Conservation (phyloP, 73 alveolate species). For the Paramecium biaurelia region DNA sequence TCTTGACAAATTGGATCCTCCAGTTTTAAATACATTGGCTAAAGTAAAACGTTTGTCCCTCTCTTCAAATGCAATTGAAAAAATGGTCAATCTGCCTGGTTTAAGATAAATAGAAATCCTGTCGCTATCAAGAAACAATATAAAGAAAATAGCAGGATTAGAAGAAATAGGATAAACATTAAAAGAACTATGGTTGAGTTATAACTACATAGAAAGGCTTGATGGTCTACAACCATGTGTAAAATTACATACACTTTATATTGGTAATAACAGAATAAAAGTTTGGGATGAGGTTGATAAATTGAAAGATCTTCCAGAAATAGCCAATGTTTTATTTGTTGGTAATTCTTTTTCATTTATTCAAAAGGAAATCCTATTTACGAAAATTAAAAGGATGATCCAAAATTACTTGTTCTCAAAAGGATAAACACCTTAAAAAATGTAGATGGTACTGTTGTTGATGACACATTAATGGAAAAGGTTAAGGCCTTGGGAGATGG, state of each 20-base stretch:
- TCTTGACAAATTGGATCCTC: conserved; percentile 92
- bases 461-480: conserved; percentile 66
- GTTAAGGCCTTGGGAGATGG: conserved; percentile 75
- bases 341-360: conserved; percentile 51
- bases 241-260: conserved; percentile 84
- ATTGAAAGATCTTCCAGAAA: conserved; percentile 84
- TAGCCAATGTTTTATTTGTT: conserved; percentile 80
- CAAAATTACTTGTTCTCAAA: conserved; percentile 84
- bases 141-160: conserved; percentile 95
- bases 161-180: conserved; percentile 97
- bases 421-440: conserved; percentile 87
- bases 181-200: conserved; percentile 96
- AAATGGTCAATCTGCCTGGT: conserved; percentile 92
- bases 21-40: conserved; percentile 76
- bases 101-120: conserved; percentile 86
- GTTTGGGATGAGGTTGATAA: conserved; percentile 93
- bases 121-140: conserved; percentile 96
- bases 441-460: conserved; percentile 89
- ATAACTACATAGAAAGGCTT: conserved; percentile 94
- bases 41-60: conserved; percentile 84
- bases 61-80: conserved; percentile 91
- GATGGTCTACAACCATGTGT: conserved; percentile 98
- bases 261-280: conserved; percentile 87
- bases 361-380: conserved; percentile 86
- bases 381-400: conserved; percentile 85